phyloP scores from a whole-genome alignment of 2,329 filamentous ascomycete species.

The Xylariomycetidae sp. region DNA sequence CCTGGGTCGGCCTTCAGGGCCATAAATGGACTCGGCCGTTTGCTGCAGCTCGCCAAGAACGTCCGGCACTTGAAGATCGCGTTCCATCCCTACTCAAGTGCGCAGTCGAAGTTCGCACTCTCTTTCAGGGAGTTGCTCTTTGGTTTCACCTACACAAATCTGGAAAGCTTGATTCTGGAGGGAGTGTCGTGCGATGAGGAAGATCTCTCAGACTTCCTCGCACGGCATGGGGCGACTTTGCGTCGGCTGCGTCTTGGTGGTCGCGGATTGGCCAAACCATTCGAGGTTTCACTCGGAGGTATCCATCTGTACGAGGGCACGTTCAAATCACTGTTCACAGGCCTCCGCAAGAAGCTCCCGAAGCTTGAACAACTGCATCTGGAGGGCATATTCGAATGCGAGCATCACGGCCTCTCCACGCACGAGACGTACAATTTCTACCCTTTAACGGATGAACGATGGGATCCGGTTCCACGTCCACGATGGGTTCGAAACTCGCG shows the following conservation, averaged over 20 bases:
- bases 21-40: conserved; percentile 36
- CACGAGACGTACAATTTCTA: conserved; percentile 37
- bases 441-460: conserved; percentile 35
- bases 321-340: conserved; percentile 36
- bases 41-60: conserved; percentile 33
- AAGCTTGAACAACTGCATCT: conserved; percentile 36
- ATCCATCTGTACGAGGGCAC: conserved; percentile 39
- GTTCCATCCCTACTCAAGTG: conserved; percentile 34
- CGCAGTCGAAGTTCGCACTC: conserved; percentile 34
- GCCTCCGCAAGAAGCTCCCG: conserved; percentile 31
- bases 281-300: conserved; percentile 36
- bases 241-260: conserved; percentile 38
- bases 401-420: conserved; percentile 29
- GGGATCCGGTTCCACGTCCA: conserved; percentile 27
- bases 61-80: conserved; percentile 33
- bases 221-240: conserved; percentile 33
- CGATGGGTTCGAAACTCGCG: conserved; percentile 23
- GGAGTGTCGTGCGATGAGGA: conserved; percentile 38
- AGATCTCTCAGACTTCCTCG: conserved; percentile 36
- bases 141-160: conserved; percentile 29
- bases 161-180: conserved; percentile 37
- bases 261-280: conserved; percentile 32
- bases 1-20: conserved; percentile 33
- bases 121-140: conserved; percentile 34
- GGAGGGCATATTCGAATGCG: conserved; percentile 40